Evolutionary conservation across 2,329 filamentous ascomycete genomes (phyloP), one percentile per base, ranked within the genome.

Genomic region (Paracamarosporium sp.): DNA sequence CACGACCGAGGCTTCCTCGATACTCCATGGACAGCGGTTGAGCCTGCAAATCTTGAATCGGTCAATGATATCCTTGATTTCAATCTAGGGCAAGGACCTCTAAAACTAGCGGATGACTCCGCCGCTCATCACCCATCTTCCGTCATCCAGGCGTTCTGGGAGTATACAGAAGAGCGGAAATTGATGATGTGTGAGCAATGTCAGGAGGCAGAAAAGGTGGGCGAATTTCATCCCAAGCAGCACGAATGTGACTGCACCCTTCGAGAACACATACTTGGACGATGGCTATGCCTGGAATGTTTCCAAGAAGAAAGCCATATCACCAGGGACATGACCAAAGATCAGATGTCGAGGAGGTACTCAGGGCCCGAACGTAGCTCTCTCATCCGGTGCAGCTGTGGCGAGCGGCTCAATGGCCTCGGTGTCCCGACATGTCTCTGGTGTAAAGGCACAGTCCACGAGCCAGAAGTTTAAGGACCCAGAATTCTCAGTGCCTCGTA

Each of bases 1-100:
- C 73, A 75, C 36, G 73, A 76, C 27, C 64, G 69, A 60, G 73
- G 73, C 3, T 69, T 65, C 22, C 64, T 76, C 17, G 73, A 74
- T 15, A 55, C 67, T 22, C 70, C 73, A 0, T 61, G 73, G 7
- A 64, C 69, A 13, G 40, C 57, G 4, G 47, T 55, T n/a, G 40
- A 51, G 2, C 60, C 54, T 51, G 66, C 64, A 1, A 57, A 60
- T n/a, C 63, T 65, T 6, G 67, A 72, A 40, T 61, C 53, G 20
- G 62, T 76, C 30, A 60, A 67, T 12, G 62, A 69, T 1, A 62
- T 74, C 2, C 55, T 76, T 33, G 56, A 68, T 35, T 47, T 67
- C 8, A 58, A 74, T 36, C 63, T 76, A 0, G 71, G 72, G 1
- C 22, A 36, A 20, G 31, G 57, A 12, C 65, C 64, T 3, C 47